Evolutionary conservation across 495 filamentous ascomycete species (phyloP).

Genomic region (Ramalina peruviana): DNA sequence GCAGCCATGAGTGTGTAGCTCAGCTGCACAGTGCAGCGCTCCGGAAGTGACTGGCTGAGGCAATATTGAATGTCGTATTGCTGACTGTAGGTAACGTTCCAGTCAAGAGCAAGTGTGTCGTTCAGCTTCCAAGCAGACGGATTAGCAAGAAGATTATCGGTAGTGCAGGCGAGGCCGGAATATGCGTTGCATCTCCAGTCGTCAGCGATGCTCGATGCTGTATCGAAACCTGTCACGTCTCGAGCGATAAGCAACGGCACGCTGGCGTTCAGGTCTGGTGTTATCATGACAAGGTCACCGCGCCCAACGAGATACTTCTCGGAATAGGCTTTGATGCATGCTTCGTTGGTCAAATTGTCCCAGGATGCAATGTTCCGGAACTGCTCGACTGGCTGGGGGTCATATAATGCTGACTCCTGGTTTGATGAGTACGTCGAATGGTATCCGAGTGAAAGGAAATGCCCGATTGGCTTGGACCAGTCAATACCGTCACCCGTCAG

Average conservation of each 20-base stretch:
- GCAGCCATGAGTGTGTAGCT: conserved; percentile 23
- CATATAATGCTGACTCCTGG: conserved; percentile 18
- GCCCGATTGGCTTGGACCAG: not conserved
- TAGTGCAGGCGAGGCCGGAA: no score
- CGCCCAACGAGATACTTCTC: not conserved
- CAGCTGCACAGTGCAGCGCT: conserved; percentile 29
- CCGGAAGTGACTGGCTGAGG: conserved; percentile 17
- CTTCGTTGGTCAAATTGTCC: not conserved
- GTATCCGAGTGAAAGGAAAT: not conserved
- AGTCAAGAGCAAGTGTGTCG: not conserved
- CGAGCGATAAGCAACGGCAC: not conserved
- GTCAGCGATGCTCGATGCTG: not conserved
- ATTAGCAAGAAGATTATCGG: not conserved
- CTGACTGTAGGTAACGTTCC: not conserved
- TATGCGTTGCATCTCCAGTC: not conserved
- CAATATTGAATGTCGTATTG: conserved; percentile 22
- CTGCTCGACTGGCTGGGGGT: conserved; percentile 18
- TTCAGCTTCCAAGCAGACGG: not conserved
- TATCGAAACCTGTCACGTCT: not conserved
- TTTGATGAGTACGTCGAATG: not conserved
- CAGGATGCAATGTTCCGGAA: conserved; percentile 18
- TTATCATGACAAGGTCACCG: conserved; percentile 1
- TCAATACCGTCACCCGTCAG: not conserved
- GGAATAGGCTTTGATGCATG: conserved; percentile 3
- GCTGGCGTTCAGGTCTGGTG: not conserved